Conservation (phyloP, 345 rosid species). For the Linum trigynum region DNA sequence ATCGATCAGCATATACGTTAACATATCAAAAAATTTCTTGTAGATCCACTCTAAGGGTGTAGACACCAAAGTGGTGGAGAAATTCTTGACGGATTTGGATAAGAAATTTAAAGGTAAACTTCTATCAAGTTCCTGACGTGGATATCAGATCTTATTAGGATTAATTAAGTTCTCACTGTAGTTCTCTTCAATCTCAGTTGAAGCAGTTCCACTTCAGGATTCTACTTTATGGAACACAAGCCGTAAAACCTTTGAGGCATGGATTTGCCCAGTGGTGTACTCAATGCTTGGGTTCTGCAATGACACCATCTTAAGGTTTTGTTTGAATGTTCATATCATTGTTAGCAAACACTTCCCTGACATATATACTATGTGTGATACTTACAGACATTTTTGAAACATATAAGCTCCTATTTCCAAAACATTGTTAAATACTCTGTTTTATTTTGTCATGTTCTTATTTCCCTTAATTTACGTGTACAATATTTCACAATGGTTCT, state of each 20-base stretch:
- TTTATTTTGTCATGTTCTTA: neutral
- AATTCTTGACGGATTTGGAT: slow-evolving; percentile 53
- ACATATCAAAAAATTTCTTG: slow-evolving; percentile 5
- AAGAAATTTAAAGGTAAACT: slow-evolving; percentile 53
- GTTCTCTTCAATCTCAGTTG: slow-evolving; percentile 32
- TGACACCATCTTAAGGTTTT: slow-evolving; percentile 70
- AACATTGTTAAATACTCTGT: neutral
- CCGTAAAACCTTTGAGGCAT: slow-evolving; percentile 60
- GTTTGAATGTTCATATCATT: slow-evolving; percentile 2
- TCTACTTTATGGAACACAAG: slow-evolving; percentile 64
- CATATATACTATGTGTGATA: neutral
- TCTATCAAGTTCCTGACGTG: neutral
- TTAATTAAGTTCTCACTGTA: neutral
- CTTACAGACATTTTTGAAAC: neutral
- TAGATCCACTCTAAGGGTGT: slow-evolving; percentile 83
- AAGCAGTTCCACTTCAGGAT: slow-evolving; percentile 47
- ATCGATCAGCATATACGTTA: neutral
- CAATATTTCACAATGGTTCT: neutral
- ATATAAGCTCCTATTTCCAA: too few species aligned
- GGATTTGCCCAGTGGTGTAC: slow-evolving; percentile 89
- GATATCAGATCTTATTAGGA: neutral
- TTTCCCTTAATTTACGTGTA: neutral
- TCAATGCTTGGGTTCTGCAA: slow-evolving; percentile 57
- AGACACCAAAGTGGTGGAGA: slow-evolving; percentile 63
- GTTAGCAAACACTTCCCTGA: neutral